A percentile compares a stretch with the other conserved stretches of the same genome.
Conservation (phyloP, 345 rosid genomes). For the Lenwebbia sp. region DNA sequence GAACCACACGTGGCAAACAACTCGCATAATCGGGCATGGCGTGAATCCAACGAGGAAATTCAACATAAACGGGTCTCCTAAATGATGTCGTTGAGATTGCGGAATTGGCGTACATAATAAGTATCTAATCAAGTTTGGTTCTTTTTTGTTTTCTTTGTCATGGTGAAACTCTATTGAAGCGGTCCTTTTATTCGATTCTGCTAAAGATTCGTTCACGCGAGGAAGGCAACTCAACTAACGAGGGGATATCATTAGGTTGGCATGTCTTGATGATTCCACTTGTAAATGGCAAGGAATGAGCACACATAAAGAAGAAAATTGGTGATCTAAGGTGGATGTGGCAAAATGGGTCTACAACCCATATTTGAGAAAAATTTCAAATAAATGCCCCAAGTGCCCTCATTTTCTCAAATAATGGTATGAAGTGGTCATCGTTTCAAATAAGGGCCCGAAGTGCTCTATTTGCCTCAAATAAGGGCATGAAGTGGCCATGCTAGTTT, state of each 20-base stretch:
- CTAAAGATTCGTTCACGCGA: neutral
- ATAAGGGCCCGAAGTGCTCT: no score
- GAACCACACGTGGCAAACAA: accelerated
- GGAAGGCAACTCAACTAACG: neutral
- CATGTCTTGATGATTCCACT: neutral
- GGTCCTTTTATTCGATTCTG: neutral
- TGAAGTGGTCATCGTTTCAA: no score
- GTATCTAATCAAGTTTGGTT: neutral
- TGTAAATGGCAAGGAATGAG: neutral
- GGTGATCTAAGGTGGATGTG: neutral
- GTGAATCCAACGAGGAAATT: neutral
- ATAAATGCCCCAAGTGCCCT: no score
- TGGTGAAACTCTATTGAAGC: neutral
- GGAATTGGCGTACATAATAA: neutral
- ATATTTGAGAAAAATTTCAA: no score
- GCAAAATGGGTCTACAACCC: no score
- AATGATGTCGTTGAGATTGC: neutral
- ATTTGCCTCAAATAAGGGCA: no score
- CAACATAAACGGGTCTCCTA: neutral
- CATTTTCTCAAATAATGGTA: no score
- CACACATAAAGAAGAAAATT: neutral
- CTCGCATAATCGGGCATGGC: accelerated
- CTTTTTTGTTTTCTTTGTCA: neutral
- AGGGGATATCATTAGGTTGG: neutral
- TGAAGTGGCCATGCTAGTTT: no score